These are phyloP conservation scores for Nissolia schottii DNA, from an alignment of 306 rosid species.

Conservation along the genomic window DNA sequence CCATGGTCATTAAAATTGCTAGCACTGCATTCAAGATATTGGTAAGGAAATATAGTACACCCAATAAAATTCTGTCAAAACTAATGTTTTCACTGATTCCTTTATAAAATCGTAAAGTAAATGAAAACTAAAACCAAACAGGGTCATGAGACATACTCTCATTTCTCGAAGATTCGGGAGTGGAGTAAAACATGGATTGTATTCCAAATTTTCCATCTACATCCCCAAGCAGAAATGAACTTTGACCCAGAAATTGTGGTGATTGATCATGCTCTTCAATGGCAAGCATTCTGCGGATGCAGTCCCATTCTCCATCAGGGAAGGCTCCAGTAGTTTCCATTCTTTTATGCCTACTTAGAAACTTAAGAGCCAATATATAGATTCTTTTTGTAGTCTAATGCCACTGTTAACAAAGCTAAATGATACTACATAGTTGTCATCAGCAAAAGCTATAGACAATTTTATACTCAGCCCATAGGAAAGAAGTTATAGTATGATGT, in stretches of 20 bases:
- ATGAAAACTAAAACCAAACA: too few relatives aligned
- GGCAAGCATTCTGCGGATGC: slow-evolving; percentile 33
- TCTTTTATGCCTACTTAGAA: not conserved
- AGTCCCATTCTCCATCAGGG: slow-evolving; percentile 65
- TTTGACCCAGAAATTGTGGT: slow-evolving; percentile 7
- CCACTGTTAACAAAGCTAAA: slow-evolving; percentile 9
- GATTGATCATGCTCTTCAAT: slow-evolving; percentile 14
- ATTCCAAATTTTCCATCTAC: slow-evolving; percentile 35
- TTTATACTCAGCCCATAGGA: slow-evolving; percentile 27
- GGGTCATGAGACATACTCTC: not conserved
- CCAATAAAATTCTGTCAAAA: too few relatives aligned
- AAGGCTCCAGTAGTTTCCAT: slow-evolving; percentile 67
- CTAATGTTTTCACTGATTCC: too few relatives aligned
- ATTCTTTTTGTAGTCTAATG: slow-evolving; percentile 9
- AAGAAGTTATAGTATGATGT: too few relatives aligned
- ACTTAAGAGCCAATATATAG: slow-evolving; percentile 6
- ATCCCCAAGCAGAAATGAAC: slow-evolving; percentile 22
- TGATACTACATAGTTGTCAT: slow-evolving; percentile 29
- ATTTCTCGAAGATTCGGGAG: slow-evolving; percentile 12
- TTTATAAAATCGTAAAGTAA: too few relatives aligned
- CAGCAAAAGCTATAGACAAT: slow-evolving; percentile 15
- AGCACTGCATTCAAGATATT: slow-evolving; percentile 27
- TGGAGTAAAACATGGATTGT: slow-evolving; percentile 28
- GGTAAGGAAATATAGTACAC: too few relatives aligned
- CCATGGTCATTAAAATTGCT: slow-evolving; percentile 4